Evolutionary conservation across 805 yeast genomes (phyloP), one percentile per base, ranked within the genome.

Genomic region (Wickerhamiella musiphila): DNA sequence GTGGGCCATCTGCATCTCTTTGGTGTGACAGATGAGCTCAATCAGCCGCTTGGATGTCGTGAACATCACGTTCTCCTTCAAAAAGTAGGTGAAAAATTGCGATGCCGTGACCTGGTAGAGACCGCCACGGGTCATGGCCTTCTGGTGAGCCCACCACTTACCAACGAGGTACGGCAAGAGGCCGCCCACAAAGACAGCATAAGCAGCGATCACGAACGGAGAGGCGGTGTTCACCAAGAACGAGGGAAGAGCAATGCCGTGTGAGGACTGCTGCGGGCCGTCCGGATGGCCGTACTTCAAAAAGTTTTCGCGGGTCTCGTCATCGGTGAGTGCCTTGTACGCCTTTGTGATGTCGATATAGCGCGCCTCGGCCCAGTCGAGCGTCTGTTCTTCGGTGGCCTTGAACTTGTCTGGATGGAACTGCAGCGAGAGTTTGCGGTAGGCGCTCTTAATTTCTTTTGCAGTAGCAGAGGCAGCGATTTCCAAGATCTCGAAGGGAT

Each of bases 261-360:
- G 94, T 14, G 76, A 60, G 13, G 76, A 65, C 18, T 79, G 79
- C 54, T 81, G 93, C 26, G 93, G 94, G 26, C 98, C 98, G 58
- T 90, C 99, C 4, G 99, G 99, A 52, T 92, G 94, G 31, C 99
- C 99, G 48, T 76, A 90, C 45, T 70, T 73, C 46, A 75, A 60
- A 53, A 68, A 83, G 52, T 90, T 90, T 44, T 78, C 79, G 46
- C 71, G 77, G 3, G 79, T 72, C 8, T 63, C 66, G 44, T 81
- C 94, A 55, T 90, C 96, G 10, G 98, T 92, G 41, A 90, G 66
- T 2, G 98, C 81, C 55, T 83, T 78, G 58, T 92, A 83, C 17
- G 99, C 99, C 55, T 79, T 78, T 37, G 79, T 75, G 46, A 90
- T 78, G 43, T 70, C 64, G 23, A 84, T 86, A 53, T 70, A 90